phyloP scores from a whole-genome alignment of 2,329 filamentous ascomycete genomes.

The Aureobasidium pullulans region DNA sequence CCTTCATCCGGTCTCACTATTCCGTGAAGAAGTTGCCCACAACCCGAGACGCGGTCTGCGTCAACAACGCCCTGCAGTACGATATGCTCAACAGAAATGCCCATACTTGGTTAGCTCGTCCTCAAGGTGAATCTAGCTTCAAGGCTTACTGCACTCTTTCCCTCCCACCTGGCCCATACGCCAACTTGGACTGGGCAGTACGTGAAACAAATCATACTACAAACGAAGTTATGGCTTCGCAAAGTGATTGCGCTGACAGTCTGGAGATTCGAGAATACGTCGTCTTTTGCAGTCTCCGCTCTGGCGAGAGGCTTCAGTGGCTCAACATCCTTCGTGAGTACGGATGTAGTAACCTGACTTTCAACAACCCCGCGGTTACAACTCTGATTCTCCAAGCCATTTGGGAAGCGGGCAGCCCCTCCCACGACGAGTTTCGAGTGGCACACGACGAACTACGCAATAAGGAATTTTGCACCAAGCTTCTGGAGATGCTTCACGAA shows the following conservation, averaged over 20 bases:
- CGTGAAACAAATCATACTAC: constrained; percentile 41
- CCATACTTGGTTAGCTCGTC: constrained; percentile 33
- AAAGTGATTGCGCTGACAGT: constrained; percentile 40
- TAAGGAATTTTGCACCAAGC: constrained; percentile 39
- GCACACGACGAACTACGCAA: constrained; percentile 47
- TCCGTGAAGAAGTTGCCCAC: constrained; percentile 34
- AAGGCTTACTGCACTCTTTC: constrained; percentile 37
- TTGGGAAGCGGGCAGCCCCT: constrained; percentile 49
- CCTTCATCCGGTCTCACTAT: constrained; percentile 44
- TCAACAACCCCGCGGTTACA: constrained; percentile 47
- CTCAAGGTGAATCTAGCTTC: constrained; percentile 32
- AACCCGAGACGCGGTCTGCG: constrained; percentile 35
- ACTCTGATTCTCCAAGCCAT: constrained; percentile 46
- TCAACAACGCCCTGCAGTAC: constrained; percentile 41
- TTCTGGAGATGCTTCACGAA: constrained; percentile 43
- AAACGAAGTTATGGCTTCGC: constrained; percentile 46
- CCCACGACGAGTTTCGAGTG: constrained; percentile 31
- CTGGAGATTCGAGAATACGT: constrained; percentile 47
- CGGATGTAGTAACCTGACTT: constrained; percentile 50
- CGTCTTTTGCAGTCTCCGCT: constrained; percentile 43
- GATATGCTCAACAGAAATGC: constrained; percentile 40
- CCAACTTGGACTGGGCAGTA: constrained; percentile 25
- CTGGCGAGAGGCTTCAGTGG: constrained; percentile 43
- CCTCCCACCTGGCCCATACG: constrained; percentile 32
- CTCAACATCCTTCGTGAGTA: constrained; percentile 43